Evolutionary conservation across 2,329 filamentous ascomycete species (phyloP), one percentile per base, ranked within the genome.

Genomic region (Cyphellophora attinorum): DNA sequence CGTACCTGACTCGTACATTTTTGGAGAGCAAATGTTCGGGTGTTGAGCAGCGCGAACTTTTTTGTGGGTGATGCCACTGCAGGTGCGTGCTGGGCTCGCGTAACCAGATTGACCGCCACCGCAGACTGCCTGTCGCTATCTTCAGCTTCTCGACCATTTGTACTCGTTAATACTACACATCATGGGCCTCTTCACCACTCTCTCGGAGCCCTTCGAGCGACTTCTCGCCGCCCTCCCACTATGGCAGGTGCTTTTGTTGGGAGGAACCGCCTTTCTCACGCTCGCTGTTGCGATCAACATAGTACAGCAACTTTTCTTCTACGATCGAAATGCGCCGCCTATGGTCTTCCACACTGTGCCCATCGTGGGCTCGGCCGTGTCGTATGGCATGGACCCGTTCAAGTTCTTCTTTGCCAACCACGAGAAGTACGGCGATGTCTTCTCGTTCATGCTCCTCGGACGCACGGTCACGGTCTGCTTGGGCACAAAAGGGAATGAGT

Each of bases 401-500:
- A 68, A 65, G 39, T 78, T 79, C 60, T 78, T 78, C 57, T 70
- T 72, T 51, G 50, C 69, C 50, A 73, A 77, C 61, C 73, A 78
- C 50, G 69, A 73, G 51, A 93, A 93, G 79, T 83, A 89, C 57
- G 86, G 86, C 55, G 82, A 93, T 60, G 76, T 86, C 53, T 93
- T 91, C 58, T 93, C 86, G 12, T 93, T 93, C 53, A 65, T 93
- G 40, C 74, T 93, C 32, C 77, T 93, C 34, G 85, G 86, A 50
- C 86, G 82, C 68, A 89, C 85, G 63, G 91, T 83, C 30, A 93
- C 86, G 3, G 85, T 93, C 28, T 86, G 78, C 48, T 64, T 93
- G 41, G 85, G 86, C 36, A 78, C 81, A 21, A 72, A 79, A 47
- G 85, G 85, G 47, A 93, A 93, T 58, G 84, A 93, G 48, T 93